A percentile compares a stretch with the other conserved stretches of the same genome.
Conservation (phyloP, 2,329 filamentous ascomycete species). For the Cladosporium sp. region DNA sequence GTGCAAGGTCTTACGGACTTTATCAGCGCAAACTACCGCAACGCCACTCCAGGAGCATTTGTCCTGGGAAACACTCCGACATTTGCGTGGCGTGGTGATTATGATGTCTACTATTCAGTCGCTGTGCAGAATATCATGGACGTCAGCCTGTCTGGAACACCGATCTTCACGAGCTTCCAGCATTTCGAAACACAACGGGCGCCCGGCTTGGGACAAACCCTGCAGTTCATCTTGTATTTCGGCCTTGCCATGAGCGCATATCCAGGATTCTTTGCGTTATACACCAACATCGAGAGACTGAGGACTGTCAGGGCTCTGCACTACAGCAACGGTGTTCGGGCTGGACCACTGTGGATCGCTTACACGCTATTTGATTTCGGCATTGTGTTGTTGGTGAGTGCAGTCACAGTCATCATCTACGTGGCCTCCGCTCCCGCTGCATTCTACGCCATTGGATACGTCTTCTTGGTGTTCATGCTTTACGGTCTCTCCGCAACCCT, state of each 20-base stretch:
- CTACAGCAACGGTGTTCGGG: conserved; percentile 87
- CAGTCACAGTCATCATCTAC: conserved; percentile 69
- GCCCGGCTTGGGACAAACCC: conserved; percentile 66
- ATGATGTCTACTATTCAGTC: conserved; percentile 65
- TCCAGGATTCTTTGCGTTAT: conserved; percentile 84
- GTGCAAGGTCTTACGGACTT: conserved; percentile 64
- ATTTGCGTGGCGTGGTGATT: conserved; percentile 69
- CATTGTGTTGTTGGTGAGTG: conserved; percentile 67
- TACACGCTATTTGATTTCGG: conserved; percentile 79
- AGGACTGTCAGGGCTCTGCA: conserved; percentile 79
- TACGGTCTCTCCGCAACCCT: conserved; percentile 78
- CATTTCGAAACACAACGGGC: conserved; percentile 74
- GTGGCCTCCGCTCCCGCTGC: conserved; percentile 59
- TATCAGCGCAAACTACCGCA: conserved; percentile 62
- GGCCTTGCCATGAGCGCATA: conserved; percentile 74
- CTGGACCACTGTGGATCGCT: conserved; percentile 79
- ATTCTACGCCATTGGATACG: conserved; percentile 78
- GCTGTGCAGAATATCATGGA: conserved; percentile 88
- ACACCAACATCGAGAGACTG: conserved; percentile 80
- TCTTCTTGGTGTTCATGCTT: conserved; percentile 77
- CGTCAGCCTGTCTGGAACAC: conserved; percentile 67
- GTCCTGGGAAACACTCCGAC: conserved; percentile 69
- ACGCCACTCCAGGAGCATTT: conserved; percentile 75
- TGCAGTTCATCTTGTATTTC: conserved; percentile 81
- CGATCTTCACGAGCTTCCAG: conserved; percentile 71